Evolutionary conservation across 208 protist species (phyloP).

Genomic region (Trichomonas vaginalis): DNA sequence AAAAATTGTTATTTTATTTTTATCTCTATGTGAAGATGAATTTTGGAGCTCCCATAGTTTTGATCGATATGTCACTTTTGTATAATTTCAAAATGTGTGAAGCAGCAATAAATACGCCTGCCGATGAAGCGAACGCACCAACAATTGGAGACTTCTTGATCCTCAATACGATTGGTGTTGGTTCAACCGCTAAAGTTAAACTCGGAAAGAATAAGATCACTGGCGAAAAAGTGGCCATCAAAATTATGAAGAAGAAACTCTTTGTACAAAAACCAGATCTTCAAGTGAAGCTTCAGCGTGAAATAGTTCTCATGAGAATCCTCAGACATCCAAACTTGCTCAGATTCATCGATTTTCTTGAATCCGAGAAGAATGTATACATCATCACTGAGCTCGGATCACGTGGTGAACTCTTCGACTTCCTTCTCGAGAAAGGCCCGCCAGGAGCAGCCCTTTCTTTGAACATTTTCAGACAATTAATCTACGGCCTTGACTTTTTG

Average conservation of each 20-base stretch:
- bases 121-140: not conserved
- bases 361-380: not conserved
- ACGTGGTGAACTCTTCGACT: slow-evolving; percentile 4
- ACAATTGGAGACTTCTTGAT: not conserved
- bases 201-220: not conserved
- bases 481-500: slow-evolving; percentile 17
- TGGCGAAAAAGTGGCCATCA: not conserved
- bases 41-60: not conserved
- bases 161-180: not conserved
- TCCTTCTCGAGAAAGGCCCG: not conserved
- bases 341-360: not conserved
- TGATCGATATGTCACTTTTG: not conserved
- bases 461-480: slow-evolving; percentile 19
- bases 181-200: not conserved
- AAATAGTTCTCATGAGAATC: not conserved
- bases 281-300: not conserved
- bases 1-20: no score
- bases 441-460: not conserved
- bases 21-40: no score
- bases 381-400: not conserved
- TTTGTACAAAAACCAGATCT: not conserved
- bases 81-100: not conserved
- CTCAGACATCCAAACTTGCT: not conserved
- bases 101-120: not conserved
- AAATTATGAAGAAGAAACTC: not conserved